A percentile compares a stretch with the other conserved stretches of the same genome.
phyloP scores from a whole-genome alignment of 2,329 filamentous ascomycete genomes.

The Verticillium longisporum region DNA sequence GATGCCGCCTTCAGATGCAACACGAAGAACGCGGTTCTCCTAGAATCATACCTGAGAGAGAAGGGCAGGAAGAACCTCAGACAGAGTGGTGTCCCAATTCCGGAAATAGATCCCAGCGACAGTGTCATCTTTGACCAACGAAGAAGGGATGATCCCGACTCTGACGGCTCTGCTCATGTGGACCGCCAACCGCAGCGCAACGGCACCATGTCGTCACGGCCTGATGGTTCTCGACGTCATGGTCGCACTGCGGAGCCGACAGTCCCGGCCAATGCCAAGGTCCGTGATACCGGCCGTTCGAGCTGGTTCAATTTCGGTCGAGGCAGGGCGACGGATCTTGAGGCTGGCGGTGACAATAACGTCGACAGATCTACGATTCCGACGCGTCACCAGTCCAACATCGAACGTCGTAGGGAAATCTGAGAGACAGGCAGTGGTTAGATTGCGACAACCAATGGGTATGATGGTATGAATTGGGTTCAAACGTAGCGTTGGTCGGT shows the following conservation, averaged over 20 bases:
- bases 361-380: background rate
- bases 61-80: constrained; percentile 55
- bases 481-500: background rate
- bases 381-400: background rate
- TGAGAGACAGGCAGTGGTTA: background rate
- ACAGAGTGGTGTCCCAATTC: constrained; percentile 36
- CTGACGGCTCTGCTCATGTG: background rate
- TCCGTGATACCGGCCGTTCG: background rate
- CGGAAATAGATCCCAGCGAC: constrained; percentile 44
- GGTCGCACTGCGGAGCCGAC: constrained; percentile 1
- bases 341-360: background rate
- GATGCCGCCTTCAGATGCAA: constrained; percentile 72
- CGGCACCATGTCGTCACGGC: constrained; percentile 14
- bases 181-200: constrained; percentile 7
- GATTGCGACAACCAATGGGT: background rate
- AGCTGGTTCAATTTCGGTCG: background rate
- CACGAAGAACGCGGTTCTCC: constrained; percentile 64
- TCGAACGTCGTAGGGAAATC: background rate
- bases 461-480: background rate
- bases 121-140: constrained; percentile 43
- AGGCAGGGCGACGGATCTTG: background rate
- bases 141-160: background rate
- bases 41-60: constrained; percentile 62
- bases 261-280: constrained; percentile 4
- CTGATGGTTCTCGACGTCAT: background rate